Conservation (phyloP, 805 yeast species). For the Isabelozyma rhagii region DNA sequence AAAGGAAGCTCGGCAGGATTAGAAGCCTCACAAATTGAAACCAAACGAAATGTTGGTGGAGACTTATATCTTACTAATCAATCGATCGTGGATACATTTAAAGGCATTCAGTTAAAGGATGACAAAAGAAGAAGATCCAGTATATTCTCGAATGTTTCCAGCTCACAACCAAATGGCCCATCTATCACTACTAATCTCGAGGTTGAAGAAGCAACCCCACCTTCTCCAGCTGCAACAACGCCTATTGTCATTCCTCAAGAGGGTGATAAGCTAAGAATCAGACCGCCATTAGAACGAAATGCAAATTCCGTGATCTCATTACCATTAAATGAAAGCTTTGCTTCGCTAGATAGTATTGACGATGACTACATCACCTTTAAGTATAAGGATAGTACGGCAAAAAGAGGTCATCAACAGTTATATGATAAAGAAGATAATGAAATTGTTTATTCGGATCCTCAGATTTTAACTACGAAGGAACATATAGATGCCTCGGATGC, state of each 20-base stretch:
- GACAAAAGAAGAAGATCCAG: conserved; percentile 37
- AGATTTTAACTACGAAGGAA: not conserved
- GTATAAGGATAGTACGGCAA: conserved; percentile 30
- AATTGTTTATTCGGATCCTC: not conserved
- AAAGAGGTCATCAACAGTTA: conserved; percentile 1
- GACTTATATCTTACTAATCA: conserved; percentile 42
- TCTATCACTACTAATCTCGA: not conserved
- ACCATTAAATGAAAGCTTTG: conserved; percentile 72
- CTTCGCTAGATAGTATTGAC: conserved; percentile 70
- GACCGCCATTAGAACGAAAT: conserved; percentile 15
- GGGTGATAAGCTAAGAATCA: conserved; percentile 10
- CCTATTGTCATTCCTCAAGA: conserved; percentile 13
- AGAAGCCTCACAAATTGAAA: conserved; percentile 44
- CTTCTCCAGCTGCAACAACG: conserved; percentile 4
- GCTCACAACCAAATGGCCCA: not conserved
- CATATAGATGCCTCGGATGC: conserved; percentile 1
- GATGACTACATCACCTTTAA: conserved; percentile 48
- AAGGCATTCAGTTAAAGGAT: conserved; percentile 40
- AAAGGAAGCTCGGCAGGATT: conserved; percentile 27
- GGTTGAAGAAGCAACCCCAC: not conserved
- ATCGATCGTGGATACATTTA: conserved; percentile 40
- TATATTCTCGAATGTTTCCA: conserved; percentile 13
- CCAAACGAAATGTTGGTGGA: conserved; percentile 44
- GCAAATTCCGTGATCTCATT: conserved; percentile 67
- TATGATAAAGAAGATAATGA: not conserved